Conservation (phyloP, 1,284 basidiomycete genomes). For the Fistulinella staudtii region DNA sequence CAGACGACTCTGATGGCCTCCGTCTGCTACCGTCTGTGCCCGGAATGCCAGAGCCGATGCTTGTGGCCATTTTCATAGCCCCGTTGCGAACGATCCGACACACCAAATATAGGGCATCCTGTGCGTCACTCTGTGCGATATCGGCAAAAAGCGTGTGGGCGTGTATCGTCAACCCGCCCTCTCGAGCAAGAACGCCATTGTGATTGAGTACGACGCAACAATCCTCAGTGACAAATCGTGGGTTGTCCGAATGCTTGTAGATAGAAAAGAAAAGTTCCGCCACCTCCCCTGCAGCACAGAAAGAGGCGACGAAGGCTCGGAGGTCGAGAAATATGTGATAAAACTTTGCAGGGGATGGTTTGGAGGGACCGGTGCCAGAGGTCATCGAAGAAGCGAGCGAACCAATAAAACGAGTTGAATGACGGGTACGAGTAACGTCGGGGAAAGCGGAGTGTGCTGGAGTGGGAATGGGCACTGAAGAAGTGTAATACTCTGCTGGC, state of each 20-base stretch:
- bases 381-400: constrained; percentile 37
- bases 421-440: constrained; percentile 45
- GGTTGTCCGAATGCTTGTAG: constrained; percentile 77
- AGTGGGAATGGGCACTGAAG: constrained; percentile 48
- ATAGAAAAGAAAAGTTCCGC: constrained; percentile 93
- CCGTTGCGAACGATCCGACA: constrained; percentile 91
- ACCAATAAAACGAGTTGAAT: constrained; percentile 47
- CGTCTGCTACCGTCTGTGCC: constrained; percentile 38
- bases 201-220: constrained; percentile 89
- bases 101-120: constrained; percentile 81
- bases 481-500: constrained; percentile 38
- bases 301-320: constrained; percentile 87
- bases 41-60: constrained; percentile 48
- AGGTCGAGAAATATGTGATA: constrained; percentile 89
- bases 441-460: constrained; percentile 67
- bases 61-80: constrained; percentile 70
- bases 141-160: constrained; percentile 89
- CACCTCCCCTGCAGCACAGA: constrained; percentile 86
- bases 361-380: constrained; percentile 16
- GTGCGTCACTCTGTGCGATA: constrained; percentile 80
- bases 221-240: constrained; percentile 90
- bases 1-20: constrained; percentile 51
- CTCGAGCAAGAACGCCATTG: constrained; percentile 80
- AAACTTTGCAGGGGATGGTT: constrained; percentile 61
- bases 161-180: constrained; percentile 50